Base-by-base conservation (phyloP, 1,139 yeast genomes). In the Hanseniaspora gamundiae region DNA sequence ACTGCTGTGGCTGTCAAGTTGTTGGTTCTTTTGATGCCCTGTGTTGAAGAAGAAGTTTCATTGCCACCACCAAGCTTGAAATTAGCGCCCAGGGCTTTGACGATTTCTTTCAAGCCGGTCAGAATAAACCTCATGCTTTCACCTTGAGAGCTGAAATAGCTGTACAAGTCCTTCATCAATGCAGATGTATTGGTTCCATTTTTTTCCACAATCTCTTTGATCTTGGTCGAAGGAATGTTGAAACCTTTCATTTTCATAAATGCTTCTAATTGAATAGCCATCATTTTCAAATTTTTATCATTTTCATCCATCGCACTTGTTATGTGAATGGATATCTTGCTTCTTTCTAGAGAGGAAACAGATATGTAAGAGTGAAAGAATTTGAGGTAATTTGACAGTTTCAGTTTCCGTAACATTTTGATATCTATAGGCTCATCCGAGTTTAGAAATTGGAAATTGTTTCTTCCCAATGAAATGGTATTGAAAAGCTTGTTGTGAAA, bases 401-500 rank as follows among this genome's bases (percentile, higher is more conserved):
- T 57, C 21, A 71, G 47, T 0, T 43, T 42, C 10, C 52, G 43
- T 1, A 71, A 50, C 0, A 62, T 19, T 0, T 44, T 38, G 1
- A 48, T n/a, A 48, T 69, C 71, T 16, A 68, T 29, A 3, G 47
- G 52, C 30, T 62, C 67, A 33, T 66, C 69, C 4, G 60, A 62
- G 2, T 69, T 70, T 13, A 38, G n/a, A 30, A 35, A 30, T 1
- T 58, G 52, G 48, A 72, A 71, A 27, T 60, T 48, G 50, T 70
- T 70, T 4, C 67, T 64, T 41, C 65, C 61, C 31, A 64, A 67
- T 11, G 66, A 53, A 3, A 79, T 76, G 46, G 70, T 68, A 44
- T 73, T 79, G 70, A 74, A 73, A 30, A 59, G 51, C 30, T 62
- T 60, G 43, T 64, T 68, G 53, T 78, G 85, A 1, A 52, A 48